phyloP scores from a whole-genome alignment of 345 rosid genomes.

The Syzygium jambos region DNA sequence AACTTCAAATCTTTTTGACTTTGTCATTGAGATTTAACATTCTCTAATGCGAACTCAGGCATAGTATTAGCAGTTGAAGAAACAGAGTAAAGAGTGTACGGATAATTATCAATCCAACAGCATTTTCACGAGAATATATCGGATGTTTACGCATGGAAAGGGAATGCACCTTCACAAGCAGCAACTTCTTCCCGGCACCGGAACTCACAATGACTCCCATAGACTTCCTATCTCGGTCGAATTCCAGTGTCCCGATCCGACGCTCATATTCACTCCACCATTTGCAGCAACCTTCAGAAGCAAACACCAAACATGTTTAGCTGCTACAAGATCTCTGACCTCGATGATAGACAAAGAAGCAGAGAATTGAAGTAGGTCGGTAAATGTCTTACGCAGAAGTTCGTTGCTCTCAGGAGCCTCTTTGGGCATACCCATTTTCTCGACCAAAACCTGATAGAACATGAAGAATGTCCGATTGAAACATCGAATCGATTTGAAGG shows the following conservation, averaged over 20 bases:
- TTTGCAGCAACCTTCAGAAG: conserved; percentile 38
- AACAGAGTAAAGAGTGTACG: neutral
- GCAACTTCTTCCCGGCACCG: conserved; percentile 26
- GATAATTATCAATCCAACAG: neutral
- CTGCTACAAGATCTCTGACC: neutral
- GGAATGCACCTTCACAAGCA: conserved; percentile 54
- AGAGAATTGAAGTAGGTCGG: neutral
- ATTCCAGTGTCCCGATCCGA: conserved; percentile 64
- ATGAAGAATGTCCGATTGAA: neutral
- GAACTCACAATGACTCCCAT: conserved; percentile 65
- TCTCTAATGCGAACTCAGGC: neutral
- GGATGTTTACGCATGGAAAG: neutral
- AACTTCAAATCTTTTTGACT: neutral
- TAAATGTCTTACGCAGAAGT: conserved; percentile 19
- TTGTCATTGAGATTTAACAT: neutral
- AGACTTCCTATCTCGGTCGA: conserved; percentile 66
- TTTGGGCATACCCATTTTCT: conserved; percentile 61
- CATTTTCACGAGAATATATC: neutral
- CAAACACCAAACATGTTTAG: neutral
- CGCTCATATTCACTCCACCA: conserved; percentile 43
- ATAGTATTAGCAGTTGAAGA: neutral
- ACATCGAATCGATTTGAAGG: neutral
- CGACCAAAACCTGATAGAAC: conserved; percentile 49
- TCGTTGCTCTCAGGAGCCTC: conserved; percentile 10
- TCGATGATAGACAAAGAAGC: neutral